Base-by-base conservation (phyloP, 1,284 basidiomycete species). In the Ustilago loliicola region DNA sequence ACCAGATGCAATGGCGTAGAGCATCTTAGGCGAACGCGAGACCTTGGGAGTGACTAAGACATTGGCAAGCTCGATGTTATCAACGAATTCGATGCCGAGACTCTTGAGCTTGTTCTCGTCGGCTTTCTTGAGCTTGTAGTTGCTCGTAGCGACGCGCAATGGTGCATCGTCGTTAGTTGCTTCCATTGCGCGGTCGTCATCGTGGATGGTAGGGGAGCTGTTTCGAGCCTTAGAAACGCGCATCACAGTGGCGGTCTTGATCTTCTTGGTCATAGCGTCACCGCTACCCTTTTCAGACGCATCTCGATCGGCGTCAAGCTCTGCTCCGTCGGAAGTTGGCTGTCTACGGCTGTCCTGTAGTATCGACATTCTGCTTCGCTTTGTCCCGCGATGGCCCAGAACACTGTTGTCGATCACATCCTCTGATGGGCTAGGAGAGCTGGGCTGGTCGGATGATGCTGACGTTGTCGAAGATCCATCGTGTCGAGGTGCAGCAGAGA, bases 1-100 rank as follows among this genome's bases (percentile, higher is more conserved):
- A 6, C 75, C 75, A 3, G 55, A 69, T 10, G 75, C 75, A 21
- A 77, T 77, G 2, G 75, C 75, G 21, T 64, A 61, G 3, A 77
- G 71, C 75, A 77, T 77, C 71, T 77, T 77, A 51, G 66, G 70
- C 48, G 71, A 61, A 27, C 75, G 70, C 55, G 70, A 72, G 11
- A 77, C 17, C 34, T 63, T 67, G 17, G 75, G 66, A n/a, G 71
- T 61, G 15, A 77, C 71, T n/a, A 77, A 38, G 4, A 73, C 60
- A 23, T 77, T 52, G n/a, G 75, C 75, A n/a, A 56, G 36, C 55
- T 73, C 70, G 36, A 77, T 71, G 40, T 63, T 50, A 15, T 77
- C 71, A 25, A 73, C 66, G 15, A 72, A 42, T 36, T 73, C 66
- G 47, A 73, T 70, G 13, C 67, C 67, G 2, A 70, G 30, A 3